These are phyloP conservation scores for Chrysopogon serrulatus DNA, from an alignment of 176 grass and related monocot species.

Conservation along the genomic window DNA sequence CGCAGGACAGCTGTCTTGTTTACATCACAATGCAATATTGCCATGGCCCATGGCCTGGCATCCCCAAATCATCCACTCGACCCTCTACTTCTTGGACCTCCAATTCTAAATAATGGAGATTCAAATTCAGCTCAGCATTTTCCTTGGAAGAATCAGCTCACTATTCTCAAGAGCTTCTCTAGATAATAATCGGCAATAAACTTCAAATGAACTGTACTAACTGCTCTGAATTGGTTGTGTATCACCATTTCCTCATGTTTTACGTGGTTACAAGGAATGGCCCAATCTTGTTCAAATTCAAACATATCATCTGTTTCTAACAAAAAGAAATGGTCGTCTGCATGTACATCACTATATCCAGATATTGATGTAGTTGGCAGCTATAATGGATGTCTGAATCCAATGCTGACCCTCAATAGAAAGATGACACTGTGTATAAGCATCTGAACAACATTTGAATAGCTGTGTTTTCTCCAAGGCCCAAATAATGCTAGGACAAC, in stretches of 20 bases:
- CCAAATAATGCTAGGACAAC: neutral
- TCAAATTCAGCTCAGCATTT: neutral
- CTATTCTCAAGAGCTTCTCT: neutral
- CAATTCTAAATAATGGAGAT: neutral
- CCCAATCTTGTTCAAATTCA: neutral
- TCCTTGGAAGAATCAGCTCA: neutral
- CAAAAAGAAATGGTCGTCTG: no score
- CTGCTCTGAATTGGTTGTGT: neutral
- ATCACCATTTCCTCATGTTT: no score
- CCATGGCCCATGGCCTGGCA: slow-evolving; percentile 63
- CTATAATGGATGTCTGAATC: no score
- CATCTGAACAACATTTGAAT: neutral
- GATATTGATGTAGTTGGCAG: no score
- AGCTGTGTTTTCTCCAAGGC: neutral
- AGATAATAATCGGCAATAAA: neutral
- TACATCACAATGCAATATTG: slow-evolving; percentile 77
- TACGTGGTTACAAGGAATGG: neutral
- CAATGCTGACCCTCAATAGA: neutral
- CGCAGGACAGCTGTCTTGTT: slow-evolving; percentile 57
- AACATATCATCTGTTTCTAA: neutral
- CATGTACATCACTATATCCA: neutral
- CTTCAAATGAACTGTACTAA: neutral
- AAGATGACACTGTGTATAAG: neutral
- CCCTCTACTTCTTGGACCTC: slow-evolving; percentile 50
- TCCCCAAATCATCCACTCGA: slow-evolving; percentile 49